Base-by-base conservation (phyloP, 306 rosid genomes). In the Casuarina glauca region DNA sequence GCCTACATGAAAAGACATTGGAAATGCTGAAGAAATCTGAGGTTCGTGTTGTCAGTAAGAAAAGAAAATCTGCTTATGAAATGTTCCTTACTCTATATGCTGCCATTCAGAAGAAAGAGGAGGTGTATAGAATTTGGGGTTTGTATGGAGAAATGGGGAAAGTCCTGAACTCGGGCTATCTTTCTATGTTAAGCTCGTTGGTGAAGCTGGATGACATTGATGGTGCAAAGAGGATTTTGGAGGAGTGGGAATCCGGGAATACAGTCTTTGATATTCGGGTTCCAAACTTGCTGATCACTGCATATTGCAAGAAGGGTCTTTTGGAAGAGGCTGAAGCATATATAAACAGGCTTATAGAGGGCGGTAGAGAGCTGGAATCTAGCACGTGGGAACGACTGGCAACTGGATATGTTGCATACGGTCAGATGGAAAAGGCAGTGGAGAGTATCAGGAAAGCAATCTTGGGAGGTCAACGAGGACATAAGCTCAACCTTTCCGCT, bases 71-170 rank as follows among this genome's bases (percentile, higher is more conserved):
- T 78, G 90, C 89, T 42, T 90, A 82, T 70, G 87, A 87, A 83
- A 82, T 70, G 41, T 75, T 89, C 74, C 83, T 76, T 52, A 77
- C 87, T 66, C 76, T 76, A 51, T 81, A 92, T 62, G 73, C 89
- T 58, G 72, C 78, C 17, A 54, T 83, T 8, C 95, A 91, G 50
- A 84, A 79, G 19, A 87, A 82, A 82, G 89, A 86, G 1, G 95
- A 87, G 61, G 91, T 92, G 62, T 84, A 85, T 83, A 85, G 95
- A 48, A 81, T 90, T 60, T 92, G 95, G 97, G 69, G 80, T 74
- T 73, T 76, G 79, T 82, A 78, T 83, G 72, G 63, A 66, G 60
- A 19, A n/a, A 7, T 78, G 52, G 76, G 49, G 4, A 54, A 20
- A 35, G 8, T 49, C 61, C 20, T 3, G 67, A 86, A 80, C 78